A percentile compares a stretch with the other conserved stretches of the same genome.
Conservation (phyloP, 1,139 yeast species). For the Suhomyces bolitotheri region DNA sequence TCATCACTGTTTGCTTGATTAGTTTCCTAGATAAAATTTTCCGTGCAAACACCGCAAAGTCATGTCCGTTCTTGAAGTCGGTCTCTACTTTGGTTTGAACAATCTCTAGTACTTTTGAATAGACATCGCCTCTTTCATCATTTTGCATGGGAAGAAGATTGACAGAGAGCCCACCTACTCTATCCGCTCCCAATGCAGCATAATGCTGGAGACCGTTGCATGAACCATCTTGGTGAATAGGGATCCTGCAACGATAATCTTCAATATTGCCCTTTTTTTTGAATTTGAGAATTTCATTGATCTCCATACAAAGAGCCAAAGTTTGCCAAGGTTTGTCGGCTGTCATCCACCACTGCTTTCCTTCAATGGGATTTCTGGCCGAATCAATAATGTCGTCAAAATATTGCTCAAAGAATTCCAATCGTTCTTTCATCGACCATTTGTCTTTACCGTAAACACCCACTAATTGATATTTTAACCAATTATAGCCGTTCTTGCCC, state of each 20-base stretch:
- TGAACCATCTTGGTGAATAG: conserved; percentile 49
- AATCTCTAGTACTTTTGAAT: conserved; percentile 32
- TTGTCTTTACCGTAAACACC: conserved; percentile 38
- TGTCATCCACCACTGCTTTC: conserved; percentile 37
- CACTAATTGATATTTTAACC: conserved; percentile 46
- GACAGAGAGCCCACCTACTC: conserved; percentile 40
- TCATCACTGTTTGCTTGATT: conserved; percentile 49
- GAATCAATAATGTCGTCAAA: conserved; percentile 26
- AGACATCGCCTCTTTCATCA: conserved; percentile 34
- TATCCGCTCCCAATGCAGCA: conserved; percentile 44
- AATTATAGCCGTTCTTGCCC: conserved; percentile 36
- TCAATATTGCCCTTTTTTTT: conserved; percentile 20
- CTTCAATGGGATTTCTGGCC: conserved; percentile 30
- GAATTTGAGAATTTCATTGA: conserved; percentile 23
- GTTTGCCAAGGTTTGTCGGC: conserved; percentile 48
- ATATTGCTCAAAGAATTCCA: conserved; percentile 29
- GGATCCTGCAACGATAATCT: conserved; percentile 34
- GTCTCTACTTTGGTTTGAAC: conserved; percentile 25
- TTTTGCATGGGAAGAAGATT: conserved; percentile 29
- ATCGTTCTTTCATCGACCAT: conserved; percentile 24
- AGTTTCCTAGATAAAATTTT: conserved; percentile 33
- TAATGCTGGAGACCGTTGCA: conserved; percentile 52
- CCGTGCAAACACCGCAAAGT: conserved; percentile 20
- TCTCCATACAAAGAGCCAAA: conserved; percentile 38
- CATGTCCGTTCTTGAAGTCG: conserved; percentile 4